Percentiles rank a stretch among this genome's conserved stretches.
These are phyloP conservation scores for Diaporthe longicolla DNA, from an alignment of 2,329 filamentous ascomycete species.

Conservation along the genomic window DNA sequence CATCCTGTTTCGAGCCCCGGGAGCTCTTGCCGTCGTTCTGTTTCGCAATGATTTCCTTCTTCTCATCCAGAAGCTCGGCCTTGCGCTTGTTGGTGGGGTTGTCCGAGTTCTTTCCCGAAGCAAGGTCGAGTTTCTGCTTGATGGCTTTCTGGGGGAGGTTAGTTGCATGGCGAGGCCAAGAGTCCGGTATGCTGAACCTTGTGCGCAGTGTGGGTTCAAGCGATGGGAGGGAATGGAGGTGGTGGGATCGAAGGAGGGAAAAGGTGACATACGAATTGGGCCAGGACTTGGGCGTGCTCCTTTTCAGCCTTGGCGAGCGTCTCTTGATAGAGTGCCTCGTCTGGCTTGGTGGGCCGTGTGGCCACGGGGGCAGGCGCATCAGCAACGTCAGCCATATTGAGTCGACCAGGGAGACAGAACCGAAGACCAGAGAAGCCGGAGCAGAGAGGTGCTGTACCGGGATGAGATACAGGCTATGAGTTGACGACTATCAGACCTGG, in stretches of 20 bases:
- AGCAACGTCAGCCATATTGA: constrained; percentile 62
- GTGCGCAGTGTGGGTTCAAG: not conserved
- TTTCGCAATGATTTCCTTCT: constrained; percentile 86
- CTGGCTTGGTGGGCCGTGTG: constrained; percentile 83
- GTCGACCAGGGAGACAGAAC: constrained; percentile 42
- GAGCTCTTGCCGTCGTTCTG: constrained; percentile 90
- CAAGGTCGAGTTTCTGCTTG: constrained; percentile 89
- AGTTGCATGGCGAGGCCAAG: constrained; percentile 8
- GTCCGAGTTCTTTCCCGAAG: constrained; percentile 80
- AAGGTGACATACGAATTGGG: constrained; percentile 57
- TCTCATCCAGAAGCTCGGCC: constrained; percentile 85
- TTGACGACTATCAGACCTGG: constrained; percentile 4
- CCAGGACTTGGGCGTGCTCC: constrained; percentile 83
- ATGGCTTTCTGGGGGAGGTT: constrained; percentile 77
- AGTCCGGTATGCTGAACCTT: not conserved
- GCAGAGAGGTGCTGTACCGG: constrained; percentile 33
- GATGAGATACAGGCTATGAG: constrained; percentile 24
- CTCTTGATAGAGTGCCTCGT: constrained; percentile 87
- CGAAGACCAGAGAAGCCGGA: constrained; percentile 24
- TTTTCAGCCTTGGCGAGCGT: constrained; percentile 87
- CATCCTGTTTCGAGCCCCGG: constrained; percentile 83
- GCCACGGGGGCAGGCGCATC: constrained; percentile 62
- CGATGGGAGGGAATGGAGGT: constrained; percentile 15
- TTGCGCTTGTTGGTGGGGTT: constrained; percentile 86
- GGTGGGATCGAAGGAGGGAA: not conserved